Evolutionary conservation across 192 early-diverging fungal genomes (phyloP), one percentile per base, ranked within the genome.

Genomic region (Coemansia sp.): DNA sequence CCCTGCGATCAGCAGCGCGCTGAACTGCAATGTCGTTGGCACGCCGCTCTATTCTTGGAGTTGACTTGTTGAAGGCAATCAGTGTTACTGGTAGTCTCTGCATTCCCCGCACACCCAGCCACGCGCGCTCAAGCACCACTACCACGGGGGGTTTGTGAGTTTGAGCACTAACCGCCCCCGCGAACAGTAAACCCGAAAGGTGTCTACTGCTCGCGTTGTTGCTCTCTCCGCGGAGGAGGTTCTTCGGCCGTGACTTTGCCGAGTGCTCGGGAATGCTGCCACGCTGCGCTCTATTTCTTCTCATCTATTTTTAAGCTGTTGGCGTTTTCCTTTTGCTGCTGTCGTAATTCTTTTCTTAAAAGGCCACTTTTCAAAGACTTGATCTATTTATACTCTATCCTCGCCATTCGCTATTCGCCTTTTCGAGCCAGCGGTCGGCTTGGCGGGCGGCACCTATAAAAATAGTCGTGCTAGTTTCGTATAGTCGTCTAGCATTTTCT

Each of bases 181-280:
- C 26, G 15, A 22, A 50, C 29, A 29, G 46, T n/a, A 14, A 15
- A 26, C 24, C 15, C n/a, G 46, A 29, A 19, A 22, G 46, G 24
- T 26, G 6, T 50, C 27, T 50, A 50, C 46, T 50, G 46, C 46
- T 12, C 46, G n/a, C 46, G 24, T n/a, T 50, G 46, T 27, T 50
- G 46, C 46, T n/a, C 21, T 46, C 43, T 21, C 43, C 21, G 17
- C 17, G n/a, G 21, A 50, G 24, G 24, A 14, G 10, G 46, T 8
- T 8, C 5, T 14, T 29, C 27, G 6, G 24, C 46, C 24, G 24
- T 50, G 46, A 27, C 46, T 27, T 50, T 27, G 46, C 46, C 46
- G 46, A 15, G 46, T 26, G 27, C 46, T 2, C 46, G 46, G 46
- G 42, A 44, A 50, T 50, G 46, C 42, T 44, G 42, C 18, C 18